A percentile compares a stretch with the other conserved stretches of the same genome.
These are phyloP conservation scores for Abortiporus biennis DNA, from an alignment of 1,284 basidiomycete species.

Conservation along the genomic window DNA sequence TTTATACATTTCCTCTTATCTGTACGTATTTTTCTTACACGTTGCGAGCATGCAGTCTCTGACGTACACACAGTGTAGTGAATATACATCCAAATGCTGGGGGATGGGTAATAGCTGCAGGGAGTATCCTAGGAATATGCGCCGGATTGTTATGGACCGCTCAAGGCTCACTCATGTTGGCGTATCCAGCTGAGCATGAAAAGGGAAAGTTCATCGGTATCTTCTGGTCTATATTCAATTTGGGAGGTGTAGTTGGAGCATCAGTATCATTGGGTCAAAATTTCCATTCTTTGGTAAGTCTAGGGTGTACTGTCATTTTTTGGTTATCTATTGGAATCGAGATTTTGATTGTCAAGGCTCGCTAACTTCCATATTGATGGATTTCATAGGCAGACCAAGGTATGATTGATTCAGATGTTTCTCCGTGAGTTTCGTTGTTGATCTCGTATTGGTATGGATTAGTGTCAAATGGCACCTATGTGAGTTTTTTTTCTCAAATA, in stretches of 20 bases:
- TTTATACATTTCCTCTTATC: conserved; percentile 69
- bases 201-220: conserved; percentile 77
- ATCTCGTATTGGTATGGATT: too few species aligned
- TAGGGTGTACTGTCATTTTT: conserved; percentile 1
- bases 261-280: conserved; percentile 52
- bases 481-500: conserved; percentile 27
- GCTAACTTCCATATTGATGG: too few species aligned
- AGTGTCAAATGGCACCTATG: conserved; percentile 61
- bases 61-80: conserved; percentile 38
- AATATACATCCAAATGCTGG: conserved; percentile 60
- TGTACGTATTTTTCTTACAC: conserved; percentile 42
- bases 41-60: too few species aligned
- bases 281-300: conserved; percentile 32
- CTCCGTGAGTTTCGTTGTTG: conserved; percentile 4
- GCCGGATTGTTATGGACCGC: conserved; percentile 85
- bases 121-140: conserved; percentile 78
- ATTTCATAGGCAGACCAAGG: too few species aligned
- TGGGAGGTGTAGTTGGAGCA: conserved; percentile 59
- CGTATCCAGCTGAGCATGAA: conserved; percentile 72
- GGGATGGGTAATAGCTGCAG: conserved; percentile 69
- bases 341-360: too few species aligned
- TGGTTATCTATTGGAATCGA: not conserved
- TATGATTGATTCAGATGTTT: too few species aligned
- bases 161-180: conserved; percentile 79
- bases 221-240: conserved; percentile 68